phyloP scores from a whole-genome alignment of 1,139 yeast species.

The Meyerozyma elateridarum region DNA sequence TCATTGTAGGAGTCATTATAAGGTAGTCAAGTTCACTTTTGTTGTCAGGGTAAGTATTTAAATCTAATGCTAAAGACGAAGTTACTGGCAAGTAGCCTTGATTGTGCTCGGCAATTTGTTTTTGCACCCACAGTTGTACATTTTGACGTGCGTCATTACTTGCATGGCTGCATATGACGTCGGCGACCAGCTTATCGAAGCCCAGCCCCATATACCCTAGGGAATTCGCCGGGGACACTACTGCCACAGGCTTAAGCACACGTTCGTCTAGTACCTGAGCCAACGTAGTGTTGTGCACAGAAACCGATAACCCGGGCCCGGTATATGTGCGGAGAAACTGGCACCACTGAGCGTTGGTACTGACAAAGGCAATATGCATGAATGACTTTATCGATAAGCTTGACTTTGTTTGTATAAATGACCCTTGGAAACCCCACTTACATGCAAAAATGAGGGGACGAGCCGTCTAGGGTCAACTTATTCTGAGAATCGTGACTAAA shows the following conservation, averaged over 20 bases:
- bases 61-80: constrained; percentile 13
- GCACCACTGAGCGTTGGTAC: constrained; percentile 2
- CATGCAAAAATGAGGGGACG: too few relatives aligned
- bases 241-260: constrained; percentile 9
- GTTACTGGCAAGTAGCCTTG: constrained; percentile 20
- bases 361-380: constrained; percentile 1
- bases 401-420: too few relatives aligned
- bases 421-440: too few relatives aligned
- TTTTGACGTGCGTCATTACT: constrained; percentile 8
- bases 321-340: neutral
- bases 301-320: neutral
- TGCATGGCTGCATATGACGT: constrained; percentile 12
- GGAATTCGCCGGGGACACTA: constrained; percentile 23
- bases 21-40: constrained; percentile 5
- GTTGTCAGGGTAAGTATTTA: too few relatives aligned
- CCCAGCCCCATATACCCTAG: constrained; percentile 26
- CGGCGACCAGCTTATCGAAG: constrained; percentile 20
- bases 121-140: constrained; percentile 16
- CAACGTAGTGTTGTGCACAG: constrained; percentile 5
- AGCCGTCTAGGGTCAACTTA: too few relatives aligned
- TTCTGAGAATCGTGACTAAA: too few relatives aligned
- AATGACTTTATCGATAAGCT: too few relatives aligned
- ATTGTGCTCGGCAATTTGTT: constrained; percentile 10
- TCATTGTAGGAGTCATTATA: constrained; percentile 13
- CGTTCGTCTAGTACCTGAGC: constrained; percentile 6